Percentiles rank a stretch among this genome's conserved stretches.
Evolutionary conservation across 1,139 yeast species (phyloP).

Genomic region (Yamadazyma triangularis): DNA sequence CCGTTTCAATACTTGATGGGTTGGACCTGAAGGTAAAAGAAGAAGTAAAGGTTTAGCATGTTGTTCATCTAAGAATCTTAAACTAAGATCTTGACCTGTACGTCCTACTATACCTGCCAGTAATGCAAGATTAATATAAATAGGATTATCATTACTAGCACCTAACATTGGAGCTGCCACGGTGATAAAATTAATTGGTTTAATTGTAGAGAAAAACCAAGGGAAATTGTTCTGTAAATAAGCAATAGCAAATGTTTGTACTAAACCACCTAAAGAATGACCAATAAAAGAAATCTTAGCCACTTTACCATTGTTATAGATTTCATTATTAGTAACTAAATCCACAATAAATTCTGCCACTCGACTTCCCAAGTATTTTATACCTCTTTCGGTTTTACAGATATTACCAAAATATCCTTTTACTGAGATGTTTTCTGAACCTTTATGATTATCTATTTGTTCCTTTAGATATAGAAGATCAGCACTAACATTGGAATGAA

Average conservation of each 20-base stretch:
- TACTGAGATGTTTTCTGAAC: slow-evolving; percentile 60
- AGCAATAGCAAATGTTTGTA: slow-evolving; percentile 88
- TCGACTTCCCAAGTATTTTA: slow-evolving; percentile 78
- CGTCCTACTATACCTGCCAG: slow-evolving; percentile 89
- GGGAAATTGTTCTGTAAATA: slow-evolving; percentile 64
- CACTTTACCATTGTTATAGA: slow-evolving; percentile 33
- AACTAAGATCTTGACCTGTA: slow-evolving; percentile 88
- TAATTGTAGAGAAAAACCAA: slow-evolving; percentile 58
- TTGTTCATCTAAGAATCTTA: slow-evolving; percentile 35
- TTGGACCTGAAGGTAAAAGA: slow-evolving; percentile 76
- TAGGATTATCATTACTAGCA: slow-evolving; percentile 79
- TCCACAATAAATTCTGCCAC: slow-evolving; percentile 73
- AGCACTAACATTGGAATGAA: slow-evolving; percentile 84
- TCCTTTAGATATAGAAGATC: slow-evolving; percentile 89
- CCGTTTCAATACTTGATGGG: slow-evolving; percentile 57
- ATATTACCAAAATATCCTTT: slow-evolving; percentile 82
- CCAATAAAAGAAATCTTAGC: slow-evolving; percentile 78
- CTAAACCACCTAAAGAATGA: slow-evolving; percentile 89
- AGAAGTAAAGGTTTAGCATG: slow-evolving; percentile 60
- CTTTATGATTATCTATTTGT: slow-evolving; percentile 53
- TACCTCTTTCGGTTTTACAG: slow-evolving; percentile 87
- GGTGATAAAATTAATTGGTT: slow-evolving; percentile 79
- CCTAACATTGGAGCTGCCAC: slow-evolving; percentile 90
- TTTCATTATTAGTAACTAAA: slow-evolving; percentile 42
- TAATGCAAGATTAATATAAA: slow-evolving; percentile 76